Evolutionary conservation across 768 basidiomycete species (phyloP).

Genomic region (Dacryopinax spathularia): DNA sequence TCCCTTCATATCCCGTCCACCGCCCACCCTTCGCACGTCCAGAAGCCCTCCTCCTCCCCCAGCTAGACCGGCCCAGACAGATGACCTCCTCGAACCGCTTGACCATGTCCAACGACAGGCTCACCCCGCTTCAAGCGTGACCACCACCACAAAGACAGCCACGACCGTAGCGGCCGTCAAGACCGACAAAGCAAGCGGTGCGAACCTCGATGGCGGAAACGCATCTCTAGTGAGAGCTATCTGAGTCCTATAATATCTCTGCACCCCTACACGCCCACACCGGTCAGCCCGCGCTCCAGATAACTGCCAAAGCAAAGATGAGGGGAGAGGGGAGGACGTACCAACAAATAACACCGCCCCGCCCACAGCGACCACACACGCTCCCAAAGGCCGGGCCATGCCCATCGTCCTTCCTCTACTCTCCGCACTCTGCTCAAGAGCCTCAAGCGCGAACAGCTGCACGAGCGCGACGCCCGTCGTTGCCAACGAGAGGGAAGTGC

Average conservation of each 20-base stretch:
- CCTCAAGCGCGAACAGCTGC: constrained; percentile 14
- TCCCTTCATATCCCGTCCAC: too few species aligned
- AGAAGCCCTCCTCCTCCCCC: too few species aligned
- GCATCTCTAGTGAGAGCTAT: background rate
- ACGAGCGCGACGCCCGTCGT: constrained; percentile 12
- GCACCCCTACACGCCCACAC: background rate
- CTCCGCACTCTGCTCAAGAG: background rate
- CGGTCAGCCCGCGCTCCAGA: background rate
- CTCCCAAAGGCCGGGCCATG: constrained; percentile 13
- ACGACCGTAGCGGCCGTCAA: background rate
- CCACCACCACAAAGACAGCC: background rate
- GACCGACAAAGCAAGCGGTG: background rate
- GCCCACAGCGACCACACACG: constrained; percentile 9
- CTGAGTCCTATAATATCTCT: background rate
- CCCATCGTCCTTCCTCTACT: background rate
- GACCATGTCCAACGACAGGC: too few species aligned
- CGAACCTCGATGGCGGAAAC: background rate
- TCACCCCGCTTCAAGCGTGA: too few species aligned
- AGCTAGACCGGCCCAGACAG: too few species aligned
- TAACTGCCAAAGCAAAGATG: background rate
- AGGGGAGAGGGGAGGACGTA: constrained; percentile 6
- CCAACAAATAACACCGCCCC: constrained; percentile 11
- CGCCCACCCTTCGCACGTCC: too few species aligned
- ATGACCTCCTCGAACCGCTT: too few species aligned
- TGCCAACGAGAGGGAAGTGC: constrained; percentile 12